These are phyloP conservation scores for Cyberlindnera euphorbiae DNA, from an alignment of 805 yeast genomes.

Conservation along the genomic window DNA sequence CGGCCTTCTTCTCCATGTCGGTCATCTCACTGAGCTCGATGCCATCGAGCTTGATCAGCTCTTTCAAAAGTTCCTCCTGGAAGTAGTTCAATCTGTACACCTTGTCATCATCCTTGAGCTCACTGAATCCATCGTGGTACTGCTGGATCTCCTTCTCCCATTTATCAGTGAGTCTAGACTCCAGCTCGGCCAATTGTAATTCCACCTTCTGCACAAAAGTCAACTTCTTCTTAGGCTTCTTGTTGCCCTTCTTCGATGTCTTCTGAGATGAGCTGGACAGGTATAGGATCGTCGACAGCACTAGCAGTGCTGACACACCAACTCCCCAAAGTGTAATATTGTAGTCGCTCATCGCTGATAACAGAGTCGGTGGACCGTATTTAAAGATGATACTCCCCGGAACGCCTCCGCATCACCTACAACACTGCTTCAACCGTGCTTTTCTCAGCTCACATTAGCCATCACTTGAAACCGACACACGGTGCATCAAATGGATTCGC, in stretches of 20 bases:
- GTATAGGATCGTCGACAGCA: conserved; percentile 12
- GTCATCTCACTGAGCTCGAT: conserved; percentile 36
- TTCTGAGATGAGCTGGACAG: background rate
- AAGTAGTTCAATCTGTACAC: conserved; percentile 50
- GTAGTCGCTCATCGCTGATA: conserved; percentile 1
- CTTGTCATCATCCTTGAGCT: conserved; percentile 15
- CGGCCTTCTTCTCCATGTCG: conserved; percentile 36
- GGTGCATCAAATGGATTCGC: too few relatives aligned
- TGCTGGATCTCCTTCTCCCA: conserved; percentile 7
- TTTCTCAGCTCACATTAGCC: too few relatives aligned
- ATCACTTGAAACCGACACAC: too few relatives aligned
- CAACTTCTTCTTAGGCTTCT: conserved; percentile 4
- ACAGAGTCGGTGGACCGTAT: background rate
- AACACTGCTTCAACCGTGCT: too few relatives aligned
- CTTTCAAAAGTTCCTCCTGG: conserved; percentile 64
- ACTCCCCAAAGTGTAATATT: conserved; percentile 4
- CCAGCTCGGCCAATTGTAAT: conserved; percentile 1
- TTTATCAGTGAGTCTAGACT: background rate
- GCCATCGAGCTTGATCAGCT: conserved; percentile 61
- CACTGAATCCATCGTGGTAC: conserved; percentile 7
- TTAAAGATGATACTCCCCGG: too few relatives aligned
- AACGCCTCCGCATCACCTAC: too few relatives aligned
- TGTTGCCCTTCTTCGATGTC: background rate
- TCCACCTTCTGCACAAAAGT: conserved; percentile 2
- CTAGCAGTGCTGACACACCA: conserved; percentile 12